These are phyloP conservation scores for Talaromyces marneffei DNA, from an alignment of 2,329 filamentous ascomycete species.

Conservation along the genomic window DNA sequence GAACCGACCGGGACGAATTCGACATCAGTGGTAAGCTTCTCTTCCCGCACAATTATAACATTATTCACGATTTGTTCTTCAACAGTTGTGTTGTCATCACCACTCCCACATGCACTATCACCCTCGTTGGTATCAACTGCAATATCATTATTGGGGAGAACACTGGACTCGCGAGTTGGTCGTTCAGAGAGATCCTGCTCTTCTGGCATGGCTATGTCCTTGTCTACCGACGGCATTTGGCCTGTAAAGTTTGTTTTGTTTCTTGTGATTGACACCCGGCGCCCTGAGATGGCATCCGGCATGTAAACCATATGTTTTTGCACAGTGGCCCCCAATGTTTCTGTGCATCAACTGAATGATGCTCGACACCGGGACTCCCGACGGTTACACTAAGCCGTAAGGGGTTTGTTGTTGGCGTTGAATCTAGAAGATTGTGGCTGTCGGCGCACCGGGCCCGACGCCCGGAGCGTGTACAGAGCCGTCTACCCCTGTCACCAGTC, in stretches of 20 bases:
- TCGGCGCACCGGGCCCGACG: background rate
- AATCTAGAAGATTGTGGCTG: background rate
- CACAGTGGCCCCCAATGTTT: background rate
- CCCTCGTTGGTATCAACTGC: background rate
- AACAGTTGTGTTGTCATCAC: background rate
- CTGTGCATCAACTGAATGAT: background rate
- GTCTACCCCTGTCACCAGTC: background rate
- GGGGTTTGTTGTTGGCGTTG: background rate
- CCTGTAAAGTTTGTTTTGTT: background rate
- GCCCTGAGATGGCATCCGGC: background rate
- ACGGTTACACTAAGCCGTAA: background rate
- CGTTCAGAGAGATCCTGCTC: background rate
- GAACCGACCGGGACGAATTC: background rate
- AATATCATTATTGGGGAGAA: background rate
- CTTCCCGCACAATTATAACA: background rate
- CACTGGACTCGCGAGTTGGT: background rate
- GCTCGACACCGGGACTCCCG: background rate
- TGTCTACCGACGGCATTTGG: background rate
- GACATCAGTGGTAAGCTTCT: background rate
- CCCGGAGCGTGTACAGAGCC: background rate
- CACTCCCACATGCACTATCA: background rate
- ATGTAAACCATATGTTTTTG: background rate
- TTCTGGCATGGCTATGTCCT: background rate
- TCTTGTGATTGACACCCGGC: background rate
- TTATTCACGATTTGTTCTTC: background rate